Conservation (phyloP, 768 basidiomycete genomes). For the Collybiopsis luxurians region DNA sequence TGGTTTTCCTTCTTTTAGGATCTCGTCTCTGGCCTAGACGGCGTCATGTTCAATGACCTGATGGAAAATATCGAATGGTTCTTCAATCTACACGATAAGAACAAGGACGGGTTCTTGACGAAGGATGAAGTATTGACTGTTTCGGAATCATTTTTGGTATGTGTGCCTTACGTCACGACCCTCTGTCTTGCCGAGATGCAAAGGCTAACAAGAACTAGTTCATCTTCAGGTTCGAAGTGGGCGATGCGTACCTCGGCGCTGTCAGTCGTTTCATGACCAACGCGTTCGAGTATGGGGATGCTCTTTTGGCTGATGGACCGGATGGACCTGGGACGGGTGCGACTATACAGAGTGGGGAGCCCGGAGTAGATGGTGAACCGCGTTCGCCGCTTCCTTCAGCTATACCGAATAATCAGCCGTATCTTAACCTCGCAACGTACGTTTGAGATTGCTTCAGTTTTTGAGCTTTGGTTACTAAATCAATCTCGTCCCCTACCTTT, state of each 20-base stretch:
- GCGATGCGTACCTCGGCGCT: constrained; percentile 94
- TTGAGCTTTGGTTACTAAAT: no score
- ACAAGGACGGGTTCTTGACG: constrained; percentile 92
- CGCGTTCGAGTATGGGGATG: constrained; percentile 96
- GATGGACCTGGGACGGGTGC: constrained; percentile 13
- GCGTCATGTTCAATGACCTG: constrained; percentile 92
- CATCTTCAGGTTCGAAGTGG: constrained; percentile 96
- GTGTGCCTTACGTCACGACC: constrained; percentile 21
- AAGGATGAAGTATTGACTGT: constrained; percentile 96
- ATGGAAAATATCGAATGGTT: constrained; percentile 99
- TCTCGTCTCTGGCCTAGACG: constrained; percentile 82
- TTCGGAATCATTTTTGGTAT: constrained; percentile 89
- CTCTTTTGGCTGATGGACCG: constrained; percentile 59
- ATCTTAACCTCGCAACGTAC: constrained; percentile 87
- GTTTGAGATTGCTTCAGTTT: no score
- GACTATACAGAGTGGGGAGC: constrained; percentile 23
- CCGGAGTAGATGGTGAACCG: constrained; percentile 32
- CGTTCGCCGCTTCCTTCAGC: constrained; percentile 33
- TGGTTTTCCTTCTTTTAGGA: constrained; percentile 48
- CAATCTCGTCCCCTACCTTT: no score
- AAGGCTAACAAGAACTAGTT: no score
- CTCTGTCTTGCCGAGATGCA: neutral
- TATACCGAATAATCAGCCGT: constrained; percentile 79
- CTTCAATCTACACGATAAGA: constrained; percentile 93
- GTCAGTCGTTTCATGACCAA: constrained; percentile 98